phyloP scores from a whole-genome alignment of 75 land plant genomes.

The Larix kaempferi region DNA sequence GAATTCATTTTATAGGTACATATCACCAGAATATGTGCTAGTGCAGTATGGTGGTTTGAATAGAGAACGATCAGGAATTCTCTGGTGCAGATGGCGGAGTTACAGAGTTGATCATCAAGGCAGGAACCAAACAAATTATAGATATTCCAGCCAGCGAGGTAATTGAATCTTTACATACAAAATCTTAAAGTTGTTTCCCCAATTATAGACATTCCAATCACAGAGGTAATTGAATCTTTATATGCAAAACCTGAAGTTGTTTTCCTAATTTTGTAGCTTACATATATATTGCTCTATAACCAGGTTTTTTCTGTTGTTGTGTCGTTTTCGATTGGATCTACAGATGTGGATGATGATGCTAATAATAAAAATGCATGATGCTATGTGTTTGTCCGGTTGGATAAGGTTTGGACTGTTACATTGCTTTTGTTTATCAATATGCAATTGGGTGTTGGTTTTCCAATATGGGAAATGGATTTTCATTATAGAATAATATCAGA shows the following conservation, averaged over 20 bases:
- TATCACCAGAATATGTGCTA: conserved; percentile 75
- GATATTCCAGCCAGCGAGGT: conserved; percentile 19
- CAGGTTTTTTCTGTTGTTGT: neutral
- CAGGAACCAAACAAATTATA: conserved; percentile 36
- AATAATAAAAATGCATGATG: neutral
- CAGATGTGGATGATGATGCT: too few relatives aligned
- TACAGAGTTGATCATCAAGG: conserved; percentile 46
- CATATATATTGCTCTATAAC: neutral
- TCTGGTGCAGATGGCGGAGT: conserved; percentile 27
- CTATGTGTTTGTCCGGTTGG: too few relatives aligned
- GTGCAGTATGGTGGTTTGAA: conserved; percentile 70
- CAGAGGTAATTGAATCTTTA: too few relatives aligned
- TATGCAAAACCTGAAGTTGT: too few relatives aligned
- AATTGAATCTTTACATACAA: too few relatives aligned
- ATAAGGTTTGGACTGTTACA: too few relatives aligned
- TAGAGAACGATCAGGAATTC: conserved; percentile 42
- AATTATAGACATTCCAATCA: too few relatives aligned
- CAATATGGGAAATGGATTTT: too few relatives aligned
- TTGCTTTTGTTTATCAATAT: too few relatives aligned
- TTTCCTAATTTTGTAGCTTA: too few relatives aligned
- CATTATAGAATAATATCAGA: too few relatives aligned
- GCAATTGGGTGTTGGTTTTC: too few relatives aligned
- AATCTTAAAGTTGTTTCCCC: conserved; percentile 12
- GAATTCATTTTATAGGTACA: conserved; percentile 35
- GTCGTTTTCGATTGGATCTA: neutral